phyloP scores from a whole-genome alignment of 345 rosid species.

The Passiflora organensis region DNA sequence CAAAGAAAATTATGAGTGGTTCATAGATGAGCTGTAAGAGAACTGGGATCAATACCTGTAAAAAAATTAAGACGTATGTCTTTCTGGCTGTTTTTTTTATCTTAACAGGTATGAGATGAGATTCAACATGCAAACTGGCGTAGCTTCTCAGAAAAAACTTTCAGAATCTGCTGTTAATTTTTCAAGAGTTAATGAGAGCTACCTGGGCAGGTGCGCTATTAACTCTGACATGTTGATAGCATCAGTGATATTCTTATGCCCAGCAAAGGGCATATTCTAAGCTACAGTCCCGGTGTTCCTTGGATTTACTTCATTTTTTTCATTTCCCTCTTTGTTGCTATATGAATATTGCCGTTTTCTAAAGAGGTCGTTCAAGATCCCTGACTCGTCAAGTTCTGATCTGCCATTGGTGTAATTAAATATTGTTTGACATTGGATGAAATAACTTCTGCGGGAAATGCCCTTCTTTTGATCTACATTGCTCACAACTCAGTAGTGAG shows the following conservation, averaged over 20 bases:
- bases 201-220: conserved; percentile 68
- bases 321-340: too few species aligned
- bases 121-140: conserved; percentile 83
- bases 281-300: too few species aligned
- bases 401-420: too few species aligned
- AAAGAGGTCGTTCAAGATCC: too few species aligned
- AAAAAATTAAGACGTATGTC: not conserved
- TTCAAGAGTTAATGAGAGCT: conserved; percentile 74
- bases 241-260: not conserved
- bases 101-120: conserved; percentile 81
- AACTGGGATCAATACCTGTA: conserved; percentile 2
- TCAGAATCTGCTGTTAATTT: conserved; percentile 83
- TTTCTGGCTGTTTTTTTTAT: conserved; percentile 16
- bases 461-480: too few species aligned
- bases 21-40: conserved; percentile 65
- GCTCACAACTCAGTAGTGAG: too few species aligned
- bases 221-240: not conserved
- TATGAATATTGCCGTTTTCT: too few species aligned
- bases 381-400: too few species aligned
- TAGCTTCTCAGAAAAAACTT: conserved; percentile 73
- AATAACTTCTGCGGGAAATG: too few species aligned
- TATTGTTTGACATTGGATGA: too few species aligned
- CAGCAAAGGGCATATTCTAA: not conserved
- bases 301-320: too few species aligned
- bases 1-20: conserved; percentile 66